These are phyloP conservation scores for Fabrea salina DNA, from an alignment of 169 alveolate genomes.

Conservation along the genomic window DNA sequence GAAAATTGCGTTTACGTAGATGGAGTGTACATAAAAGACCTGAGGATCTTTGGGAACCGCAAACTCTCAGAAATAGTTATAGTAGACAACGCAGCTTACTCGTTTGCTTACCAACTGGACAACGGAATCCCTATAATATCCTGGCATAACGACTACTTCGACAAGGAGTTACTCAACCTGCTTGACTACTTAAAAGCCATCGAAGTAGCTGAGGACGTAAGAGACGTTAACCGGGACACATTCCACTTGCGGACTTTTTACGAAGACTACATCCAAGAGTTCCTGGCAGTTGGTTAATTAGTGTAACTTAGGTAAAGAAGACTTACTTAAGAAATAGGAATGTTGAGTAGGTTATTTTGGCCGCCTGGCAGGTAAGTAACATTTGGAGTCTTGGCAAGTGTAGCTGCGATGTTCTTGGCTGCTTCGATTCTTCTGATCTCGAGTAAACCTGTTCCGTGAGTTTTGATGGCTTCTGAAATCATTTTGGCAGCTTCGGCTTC, in stretches of 20 bases:
- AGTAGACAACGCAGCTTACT: constrained; percentile 84
- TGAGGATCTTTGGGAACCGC: constrained; percentile 75
- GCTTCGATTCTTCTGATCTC: constrained; percentile 97
- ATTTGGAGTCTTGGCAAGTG: constrained; percentile 88
- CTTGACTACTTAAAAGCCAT: constrained; percentile 53
- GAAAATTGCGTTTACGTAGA: constrained; percentile 61
- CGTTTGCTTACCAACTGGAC: constrained; percentile 76
- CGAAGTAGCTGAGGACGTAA: constrained; percentile 66
- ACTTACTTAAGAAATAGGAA: no score
- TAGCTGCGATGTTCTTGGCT: constrained; percentile 94
- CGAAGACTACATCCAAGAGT: constrained; percentile 32
- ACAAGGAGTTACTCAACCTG: constrained; percentile 69
- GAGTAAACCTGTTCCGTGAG: constrained; percentile 92
- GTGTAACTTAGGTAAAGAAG: no score
- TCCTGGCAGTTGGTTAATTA: background rate
- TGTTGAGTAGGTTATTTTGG: constrained; percentile 17
- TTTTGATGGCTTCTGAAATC: constrained; percentile 92
- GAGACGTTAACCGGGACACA: constrained; percentile 57
- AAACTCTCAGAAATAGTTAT: constrained; percentile 66
- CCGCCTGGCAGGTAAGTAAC: constrained; percentile 86
- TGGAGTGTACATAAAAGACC: constrained; percentile 77
- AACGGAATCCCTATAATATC: constrained; percentile 86
- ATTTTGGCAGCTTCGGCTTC: constrained; percentile 98
- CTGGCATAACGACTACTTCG: constrained; percentile 78
- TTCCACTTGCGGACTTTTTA: constrained; percentile 42